Base-by-base conservation (phyloP, 2,329 filamentous ascomycete species). In the Fusarium tuaranense region DNA sequence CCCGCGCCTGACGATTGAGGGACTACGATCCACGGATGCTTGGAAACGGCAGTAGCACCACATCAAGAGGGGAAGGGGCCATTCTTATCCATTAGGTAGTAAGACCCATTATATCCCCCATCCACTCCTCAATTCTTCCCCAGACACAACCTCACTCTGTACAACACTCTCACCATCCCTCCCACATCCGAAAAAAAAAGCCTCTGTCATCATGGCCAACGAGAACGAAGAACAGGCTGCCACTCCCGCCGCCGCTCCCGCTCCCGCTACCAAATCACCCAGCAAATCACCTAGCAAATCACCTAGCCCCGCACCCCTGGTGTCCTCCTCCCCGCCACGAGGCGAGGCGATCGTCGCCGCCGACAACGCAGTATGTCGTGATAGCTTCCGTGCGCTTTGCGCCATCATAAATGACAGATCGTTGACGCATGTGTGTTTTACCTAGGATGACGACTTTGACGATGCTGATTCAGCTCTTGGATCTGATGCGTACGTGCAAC, bases 401-500 rank as follows among this genome's bases (percentile, higher is more conserved):
- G 7, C 18, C 64, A 25, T 7, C 48, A 18, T n/a, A 18, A 18
- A 30, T 10, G 38, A 58, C 67, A 57, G 63, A 44, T 69, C 60
- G 34, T 58, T 59, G 36, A 63, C n/a, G 30, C 25, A 55, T 44
- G 20, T 7, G 22, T 46, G 39, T 48, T 30, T 36, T 44, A 10
- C 39, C 60, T 59, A 69, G 65, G 58, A 70, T 51, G 18, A 76
- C 39, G 71, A 78, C 39, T 22, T 58, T 25, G 63, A 66, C 65
- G 76, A 78, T 27, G 46, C 70, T 58, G 76, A 78, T 66, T 78
- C 76, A 18, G 60, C 76, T 13, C 68, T 78, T 7, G 76, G 76
- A 6, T 68, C 69, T 46, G 74, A 78, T 60, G 72, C 72, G 76
- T 78, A 60, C 70, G 76, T 73, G 48, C 48, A 53, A 20, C 20